Percentiles rank a stretch among this genome's conserved stretches.
Evolutionary conservation across 306 rosid species (phyloP).

Genomic region (Heteromeles arbutifolia): DNA sequence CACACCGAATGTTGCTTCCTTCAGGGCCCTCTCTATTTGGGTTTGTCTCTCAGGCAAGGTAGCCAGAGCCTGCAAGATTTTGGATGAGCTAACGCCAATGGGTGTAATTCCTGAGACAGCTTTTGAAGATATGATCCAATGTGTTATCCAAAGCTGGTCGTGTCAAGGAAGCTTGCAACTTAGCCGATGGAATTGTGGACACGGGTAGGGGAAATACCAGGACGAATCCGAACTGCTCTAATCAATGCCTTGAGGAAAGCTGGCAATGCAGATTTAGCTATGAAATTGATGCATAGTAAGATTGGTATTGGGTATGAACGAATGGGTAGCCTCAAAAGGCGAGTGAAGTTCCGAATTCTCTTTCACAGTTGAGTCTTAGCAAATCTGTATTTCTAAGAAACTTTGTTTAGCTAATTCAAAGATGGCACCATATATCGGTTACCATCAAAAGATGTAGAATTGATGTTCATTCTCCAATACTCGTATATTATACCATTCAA

Average conservation of each 20-base stretch:
- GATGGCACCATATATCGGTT: neutral
- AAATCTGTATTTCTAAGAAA: neutral
- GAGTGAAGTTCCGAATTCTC: conserved; percentile 72
- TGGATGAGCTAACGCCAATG: conserved; percentile 87
- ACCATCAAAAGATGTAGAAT: neutral
- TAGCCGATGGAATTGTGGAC: conserved; percentile 89
- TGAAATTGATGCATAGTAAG: conserved; percentile 84
- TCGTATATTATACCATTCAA: neutral
- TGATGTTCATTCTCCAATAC: neutral
- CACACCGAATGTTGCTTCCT: conserved; percentile 72
- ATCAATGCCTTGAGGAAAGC: conserved; percentile 85
- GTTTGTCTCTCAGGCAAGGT: conserved; percentile 82
- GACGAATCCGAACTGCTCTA: conserved; percentile 59
- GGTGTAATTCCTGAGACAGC: conserved; percentile 70
- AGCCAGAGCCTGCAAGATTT: conserved; percentile 78
- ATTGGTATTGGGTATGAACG: conserved; percentile 90
- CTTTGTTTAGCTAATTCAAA: neutral
- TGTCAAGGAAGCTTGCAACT: conserved; percentile 78
- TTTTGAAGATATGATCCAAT: conserved; percentile 75
- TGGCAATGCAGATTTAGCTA: conserved; percentile 71
- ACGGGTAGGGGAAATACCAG: conserved; percentile 88
- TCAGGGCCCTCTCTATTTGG: conserved; percentile 74
- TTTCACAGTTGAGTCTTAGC: conserved; percentile 20
- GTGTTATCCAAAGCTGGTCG: conserved; percentile 72
- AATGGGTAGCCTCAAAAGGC: conserved; percentile 59